These are phyloP conservation scores for Mortierella sp. DNA, from an alignment of 371 early-diverging fungal species.

Conservation along the genomic window DNA sequence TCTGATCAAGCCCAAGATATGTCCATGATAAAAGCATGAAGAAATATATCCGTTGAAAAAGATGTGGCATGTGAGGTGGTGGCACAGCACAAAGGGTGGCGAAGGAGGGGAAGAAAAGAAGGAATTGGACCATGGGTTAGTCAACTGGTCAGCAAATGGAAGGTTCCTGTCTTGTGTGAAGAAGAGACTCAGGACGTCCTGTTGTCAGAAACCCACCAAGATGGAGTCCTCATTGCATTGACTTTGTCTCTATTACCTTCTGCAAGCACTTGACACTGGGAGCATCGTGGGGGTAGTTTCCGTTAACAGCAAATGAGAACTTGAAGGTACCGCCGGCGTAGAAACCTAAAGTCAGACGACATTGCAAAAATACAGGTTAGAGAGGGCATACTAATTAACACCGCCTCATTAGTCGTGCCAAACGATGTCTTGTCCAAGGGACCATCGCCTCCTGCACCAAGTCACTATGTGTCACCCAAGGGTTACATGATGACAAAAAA, in stretches of 20 bases:
- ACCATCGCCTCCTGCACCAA: neutral
- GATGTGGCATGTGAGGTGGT: conserved; percentile 1
- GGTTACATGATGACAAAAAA: neutral
- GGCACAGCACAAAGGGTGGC: neutral
- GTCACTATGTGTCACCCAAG: neutral
- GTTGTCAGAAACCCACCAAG: too few species aligned
- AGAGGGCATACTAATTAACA: neutral
- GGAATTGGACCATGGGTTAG: neutral
- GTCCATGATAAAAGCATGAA: neutral
- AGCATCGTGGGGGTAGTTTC: conserved; percentile 98
- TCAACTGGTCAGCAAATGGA: neutral
- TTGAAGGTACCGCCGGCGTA: conserved; percentile 95
- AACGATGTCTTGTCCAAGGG: neutral
- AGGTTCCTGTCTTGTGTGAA: neutral
- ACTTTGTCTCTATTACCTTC: conserved; percentile 70
- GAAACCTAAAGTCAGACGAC: conserved; percentile 73
- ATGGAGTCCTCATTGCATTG: neutral
- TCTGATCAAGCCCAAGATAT: conserved; percentile 61
- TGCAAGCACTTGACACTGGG: conserved; percentile 97
- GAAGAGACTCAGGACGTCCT: neutral
- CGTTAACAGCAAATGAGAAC: conserved; percentile 93
- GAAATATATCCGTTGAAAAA: neutral
- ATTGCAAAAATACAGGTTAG: neutral
- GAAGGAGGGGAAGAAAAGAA: neutral
- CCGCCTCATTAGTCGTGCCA: neutral